These are phyloP conservation scores for Cercospora beticola DNA, from an alignment of 2,329 filamentous ascomycete species.

Conservation along the genomic window DNA sequence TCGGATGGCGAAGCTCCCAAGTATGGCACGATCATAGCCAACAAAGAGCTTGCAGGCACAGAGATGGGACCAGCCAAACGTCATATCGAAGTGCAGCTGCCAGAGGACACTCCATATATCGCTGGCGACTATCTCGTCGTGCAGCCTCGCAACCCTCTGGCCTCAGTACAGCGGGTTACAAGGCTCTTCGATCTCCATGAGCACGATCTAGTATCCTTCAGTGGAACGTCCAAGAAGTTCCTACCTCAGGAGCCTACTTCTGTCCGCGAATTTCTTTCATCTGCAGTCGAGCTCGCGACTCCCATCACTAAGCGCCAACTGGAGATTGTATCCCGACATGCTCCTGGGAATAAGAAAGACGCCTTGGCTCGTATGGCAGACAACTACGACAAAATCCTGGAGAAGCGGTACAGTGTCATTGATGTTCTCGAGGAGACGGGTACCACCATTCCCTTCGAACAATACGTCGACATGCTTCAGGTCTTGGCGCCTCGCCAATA, in stretches of 20 bases:
- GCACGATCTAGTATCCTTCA: constrained; percentile 53
- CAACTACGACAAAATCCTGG: constrained; percentile 44
- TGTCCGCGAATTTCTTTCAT: constrained; percentile 46
- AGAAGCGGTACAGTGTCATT: constrained; percentile 46
- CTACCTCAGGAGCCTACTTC: constrained; percentile 8
- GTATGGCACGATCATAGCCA: constrained; percentile 53
- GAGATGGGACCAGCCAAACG: constrained; percentile 58
- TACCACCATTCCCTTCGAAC: constrained; percentile 57
- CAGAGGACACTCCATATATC: constrained; percentile 57
- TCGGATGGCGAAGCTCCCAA: constrained; percentile 24
- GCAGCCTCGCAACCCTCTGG: constrained; percentile 51
- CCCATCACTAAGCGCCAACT: constrained; percentile 52
- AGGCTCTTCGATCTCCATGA: constrained; percentile 63
- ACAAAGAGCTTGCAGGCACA: constrained; percentile 53
- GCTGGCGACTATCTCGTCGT: constrained; percentile 50
- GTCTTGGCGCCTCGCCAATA: constrained; percentile 28
- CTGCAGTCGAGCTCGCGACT: constrained; percentile 68
- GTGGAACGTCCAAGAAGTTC: constrained; percentile 17
- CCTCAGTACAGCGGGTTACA: constrained; percentile 62
- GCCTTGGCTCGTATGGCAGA: constrained; percentile 53
- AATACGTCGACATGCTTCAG: constrained; percentile 43
- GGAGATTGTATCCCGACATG: constrained; percentile 40
- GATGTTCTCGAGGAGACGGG: constrained; percentile 66
- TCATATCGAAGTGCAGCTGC: constrained; percentile 45
- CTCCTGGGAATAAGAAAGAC: constrained; percentile 15